These are phyloP conservation scores for Ploettnerulaceae sp. DNA, from an alignment of 2,329 filamentous ascomycete species.

Conservation along the genomic window DNA sequence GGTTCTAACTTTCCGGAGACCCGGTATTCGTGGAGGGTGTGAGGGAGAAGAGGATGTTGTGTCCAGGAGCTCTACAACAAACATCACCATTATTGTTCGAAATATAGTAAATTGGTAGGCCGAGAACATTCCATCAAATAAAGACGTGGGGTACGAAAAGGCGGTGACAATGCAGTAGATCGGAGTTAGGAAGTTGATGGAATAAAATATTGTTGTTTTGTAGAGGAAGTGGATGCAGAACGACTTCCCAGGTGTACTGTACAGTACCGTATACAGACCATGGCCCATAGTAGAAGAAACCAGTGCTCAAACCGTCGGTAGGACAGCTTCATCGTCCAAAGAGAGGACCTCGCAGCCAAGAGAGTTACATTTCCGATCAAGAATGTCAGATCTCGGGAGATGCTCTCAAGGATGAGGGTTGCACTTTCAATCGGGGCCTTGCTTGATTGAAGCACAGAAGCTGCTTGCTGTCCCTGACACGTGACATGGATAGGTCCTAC, in stretches of 20 bases:
- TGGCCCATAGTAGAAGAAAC: too few relatives aligned
- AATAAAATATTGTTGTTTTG: too few relatives aligned
- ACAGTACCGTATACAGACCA: too few relatives aligned
- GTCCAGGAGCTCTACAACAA: conserved; percentile 3
- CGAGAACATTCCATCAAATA: conserved; percentile 3
- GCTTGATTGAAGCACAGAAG: too few relatives aligned
- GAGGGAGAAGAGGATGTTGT: conserved; percentile 6
- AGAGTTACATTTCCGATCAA: conserved; percentile 1
- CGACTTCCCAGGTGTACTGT: too few relatives aligned
- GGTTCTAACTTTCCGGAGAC: conserved; percentile 15
- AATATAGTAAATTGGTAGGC: neutral
- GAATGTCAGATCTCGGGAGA: conserved; percentile 9
- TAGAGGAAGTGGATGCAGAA: too few relatives aligned
- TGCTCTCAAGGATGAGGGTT: conserved; percentile 13
- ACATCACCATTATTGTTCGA: neutral
- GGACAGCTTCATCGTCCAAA: conserved; percentile 3
- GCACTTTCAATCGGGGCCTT: conserved; percentile 2
- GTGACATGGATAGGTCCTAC: neutral
- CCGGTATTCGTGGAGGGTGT: conserved; percentile 17
- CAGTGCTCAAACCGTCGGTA: neutral
- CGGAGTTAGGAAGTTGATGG: neutral
- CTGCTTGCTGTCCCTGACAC: neutral
- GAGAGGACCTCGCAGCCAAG: neutral
- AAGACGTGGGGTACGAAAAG: neutral
- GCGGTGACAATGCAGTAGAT: conserved; percentile 1